Percentiles rank a stretch among this genome's conserved stretches.
Evolutionary conservation across 2,329 filamentous ascomycete species (phyloP).

Genomic region (Neopestalotiopsis sp.): DNA sequence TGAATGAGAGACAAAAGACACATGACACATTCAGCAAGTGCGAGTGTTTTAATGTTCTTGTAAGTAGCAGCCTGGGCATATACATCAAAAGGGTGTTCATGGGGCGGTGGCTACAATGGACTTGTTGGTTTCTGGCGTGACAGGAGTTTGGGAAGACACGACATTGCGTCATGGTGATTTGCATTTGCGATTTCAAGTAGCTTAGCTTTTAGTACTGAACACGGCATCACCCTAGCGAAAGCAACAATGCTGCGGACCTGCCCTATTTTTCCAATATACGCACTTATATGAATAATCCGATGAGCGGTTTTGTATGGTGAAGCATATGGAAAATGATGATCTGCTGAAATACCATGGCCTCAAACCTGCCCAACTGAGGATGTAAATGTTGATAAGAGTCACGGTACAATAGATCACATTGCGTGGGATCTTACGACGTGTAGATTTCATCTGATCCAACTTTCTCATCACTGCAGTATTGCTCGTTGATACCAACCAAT

Average conservation of each 20-base stretch:
- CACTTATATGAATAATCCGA: too few relatives aligned
- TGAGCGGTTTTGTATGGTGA: too few relatives aligned
- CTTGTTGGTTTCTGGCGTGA: constrained; percentile 32
- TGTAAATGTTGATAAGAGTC: too few relatives aligned
- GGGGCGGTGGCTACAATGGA: constrained; percentile 32
- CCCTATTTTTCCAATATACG: background rate
- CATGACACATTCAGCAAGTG: constrained; percentile 10
- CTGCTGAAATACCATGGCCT: too few relatives aligned
- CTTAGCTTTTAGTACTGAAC: background rate
- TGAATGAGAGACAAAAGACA: background rate
- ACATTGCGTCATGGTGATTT: background rate
- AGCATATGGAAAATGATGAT: too few relatives aligned
- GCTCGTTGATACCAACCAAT: too few relatives aligned
- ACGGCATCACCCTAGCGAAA: background rate
- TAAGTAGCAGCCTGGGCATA: constrained; percentile 44
- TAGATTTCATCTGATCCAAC: too few relatives aligned
- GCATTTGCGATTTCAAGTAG: background rate
- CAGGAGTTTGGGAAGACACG: constrained; percentile 24
- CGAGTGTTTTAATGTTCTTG: constrained; percentile 2
- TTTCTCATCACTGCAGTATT: too few relatives aligned
- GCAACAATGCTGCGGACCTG: background rate
- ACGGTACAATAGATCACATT: too few relatives aligned
- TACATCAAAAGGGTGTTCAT: constrained; percentile 53
- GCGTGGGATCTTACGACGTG: too few relatives aligned
- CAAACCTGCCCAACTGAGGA: too few relatives aligned